phyloP scores from a whole-genome alignment of 495 filamentous ascomycete genomes.

The Tuber microsphaerosporum region DNA sequence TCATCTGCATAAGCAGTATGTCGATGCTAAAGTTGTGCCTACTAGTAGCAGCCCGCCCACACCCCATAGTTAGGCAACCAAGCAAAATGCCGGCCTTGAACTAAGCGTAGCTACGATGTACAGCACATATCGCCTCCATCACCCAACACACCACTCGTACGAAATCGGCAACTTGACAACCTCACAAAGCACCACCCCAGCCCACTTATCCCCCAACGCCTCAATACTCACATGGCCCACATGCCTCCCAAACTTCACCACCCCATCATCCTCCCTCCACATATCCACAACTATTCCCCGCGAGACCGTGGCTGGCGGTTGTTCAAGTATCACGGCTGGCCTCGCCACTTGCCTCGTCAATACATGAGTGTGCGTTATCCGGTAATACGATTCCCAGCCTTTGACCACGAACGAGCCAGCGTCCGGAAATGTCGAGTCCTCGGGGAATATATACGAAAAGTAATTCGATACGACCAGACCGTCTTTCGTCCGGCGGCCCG shows the following conservation, averaged over 20 bases:
- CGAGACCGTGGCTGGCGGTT: neutral
- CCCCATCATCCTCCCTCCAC: neutral
- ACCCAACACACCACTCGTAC: slow-evolving; percentile 2
- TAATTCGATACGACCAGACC: neutral
- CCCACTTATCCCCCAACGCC: neutral
- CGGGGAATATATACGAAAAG: neutral
- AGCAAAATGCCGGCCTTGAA: neutral
- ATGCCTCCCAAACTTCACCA: slow-evolving; percentile 2
- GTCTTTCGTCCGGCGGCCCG: neutral
- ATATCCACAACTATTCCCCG: neutral
- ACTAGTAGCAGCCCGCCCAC: neutral
- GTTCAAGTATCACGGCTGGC: neutral
- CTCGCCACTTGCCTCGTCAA: neutral
- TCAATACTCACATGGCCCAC: neutral
- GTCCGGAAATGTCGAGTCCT: neutral
- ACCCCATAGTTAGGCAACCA: neutral
- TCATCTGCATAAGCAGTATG: neutral
- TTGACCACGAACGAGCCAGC: neutral
- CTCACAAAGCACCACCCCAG: neutral
- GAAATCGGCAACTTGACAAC: neutral
- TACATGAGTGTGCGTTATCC: neutral
- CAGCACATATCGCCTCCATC: neutral
- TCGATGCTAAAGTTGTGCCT: neutral
- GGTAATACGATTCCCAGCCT: neutral
- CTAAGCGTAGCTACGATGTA: neutral